These are phyloP conservation scores for Centaurea solstitialis DNA, from an alignment of 129 eudicot genomes.

Conservation along the genomic window DNA sequence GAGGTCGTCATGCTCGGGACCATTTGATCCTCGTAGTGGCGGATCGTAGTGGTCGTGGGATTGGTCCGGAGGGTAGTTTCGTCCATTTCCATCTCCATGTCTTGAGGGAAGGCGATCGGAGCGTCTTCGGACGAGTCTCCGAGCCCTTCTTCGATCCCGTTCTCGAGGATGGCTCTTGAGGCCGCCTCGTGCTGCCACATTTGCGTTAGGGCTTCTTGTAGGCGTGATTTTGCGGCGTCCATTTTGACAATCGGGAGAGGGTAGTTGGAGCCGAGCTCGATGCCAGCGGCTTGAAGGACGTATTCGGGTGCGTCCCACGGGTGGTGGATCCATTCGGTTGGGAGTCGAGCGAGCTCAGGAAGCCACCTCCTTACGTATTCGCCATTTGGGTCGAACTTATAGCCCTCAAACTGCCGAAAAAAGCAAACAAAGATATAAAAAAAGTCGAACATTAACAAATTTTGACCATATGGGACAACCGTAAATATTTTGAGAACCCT, in stretches of 20 bases:
- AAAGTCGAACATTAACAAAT: background rate
- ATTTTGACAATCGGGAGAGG: constrained; percentile 75
- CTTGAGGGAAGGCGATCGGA: constrained; percentile 68
- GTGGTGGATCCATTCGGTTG: constrained; percentile 93
- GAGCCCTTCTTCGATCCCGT: constrained; percentile 78
- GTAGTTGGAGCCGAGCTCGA: constrained; percentile 86
- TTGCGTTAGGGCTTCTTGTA: constrained; percentile 53
- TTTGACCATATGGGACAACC: background rate
- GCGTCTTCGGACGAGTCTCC: constrained; percentile 57
- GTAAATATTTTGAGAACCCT: background rate
- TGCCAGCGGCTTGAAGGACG: constrained; percentile 84
- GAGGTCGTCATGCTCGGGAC: constrained; percentile 78
- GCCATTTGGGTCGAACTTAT: constrained; percentile 88
- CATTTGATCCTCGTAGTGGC: constrained; percentile 70
- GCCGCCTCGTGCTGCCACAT: constrained; percentile 80
- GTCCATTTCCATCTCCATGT: constrained; percentile 58
- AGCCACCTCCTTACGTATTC: constrained; percentile 90
- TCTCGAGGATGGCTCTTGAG: constrained; percentile 55
- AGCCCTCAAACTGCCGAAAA: constrained; percentile 67
- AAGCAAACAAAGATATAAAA: background rate
- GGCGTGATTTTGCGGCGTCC: constrained; percentile 62
- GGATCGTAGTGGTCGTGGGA: constrained; percentile 28
- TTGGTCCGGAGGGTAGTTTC: constrained; percentile 42
- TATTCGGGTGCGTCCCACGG: constrained; percentile 91
- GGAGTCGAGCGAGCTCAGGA: constrained; percentile 83